Percentiles rank a stretch among this genome's conserved stretches.
Conservation (phyloP, 1,284 basidiomycete genomes). For the Ceratobasidium sp. region DNA sequence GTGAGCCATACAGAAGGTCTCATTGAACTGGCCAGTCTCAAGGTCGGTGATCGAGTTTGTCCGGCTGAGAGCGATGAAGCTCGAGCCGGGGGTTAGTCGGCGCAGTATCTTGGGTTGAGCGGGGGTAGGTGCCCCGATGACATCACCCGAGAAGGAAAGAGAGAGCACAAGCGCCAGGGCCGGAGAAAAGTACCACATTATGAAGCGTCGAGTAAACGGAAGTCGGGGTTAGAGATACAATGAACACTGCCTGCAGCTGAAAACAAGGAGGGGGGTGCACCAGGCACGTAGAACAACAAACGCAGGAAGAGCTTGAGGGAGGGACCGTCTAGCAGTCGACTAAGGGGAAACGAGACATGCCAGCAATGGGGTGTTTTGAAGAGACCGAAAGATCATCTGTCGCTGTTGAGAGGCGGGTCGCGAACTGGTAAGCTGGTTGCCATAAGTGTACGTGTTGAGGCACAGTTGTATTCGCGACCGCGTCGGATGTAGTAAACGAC, state of each 20-base stretch:
- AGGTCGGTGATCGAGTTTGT: conserved; percentile 42
- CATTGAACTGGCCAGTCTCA: conserved; percentile 37
- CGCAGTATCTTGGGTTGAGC: conserved; percentile 39
- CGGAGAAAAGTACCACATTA: conserved; percentile 25
- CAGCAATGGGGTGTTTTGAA: background rate
- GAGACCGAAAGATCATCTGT: background rate
- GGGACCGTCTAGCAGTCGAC: conserved; percentile 21
- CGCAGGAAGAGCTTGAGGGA: background rate
- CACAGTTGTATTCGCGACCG: conserved; percentile 7
- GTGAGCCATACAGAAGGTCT: conserved; percentile 43
- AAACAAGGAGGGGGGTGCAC: conserved; percentile 21
- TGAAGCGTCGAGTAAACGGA: background rate
- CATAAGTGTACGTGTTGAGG: background rate
- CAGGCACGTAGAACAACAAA: conserved; percentile 28
- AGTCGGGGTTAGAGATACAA: background rate
- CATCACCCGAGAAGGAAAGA: background rate
- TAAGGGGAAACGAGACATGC: background rate
- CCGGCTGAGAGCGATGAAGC: conserved; percentile 36
- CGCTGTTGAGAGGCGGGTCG: background rate
- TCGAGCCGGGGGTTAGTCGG: conserved; percentile 26
- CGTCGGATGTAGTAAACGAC: conserved; percentile 19
- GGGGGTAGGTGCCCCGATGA: conserved; percentile 24
- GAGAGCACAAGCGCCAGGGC: background rate
- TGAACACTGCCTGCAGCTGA: conserved; percentile 25
- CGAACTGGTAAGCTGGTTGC: conserved; percentile 12